Base-by-base conservation (phyloP, 2,329 filamentous ascomycete genomes). In the Bertia moriformis region DNA sequence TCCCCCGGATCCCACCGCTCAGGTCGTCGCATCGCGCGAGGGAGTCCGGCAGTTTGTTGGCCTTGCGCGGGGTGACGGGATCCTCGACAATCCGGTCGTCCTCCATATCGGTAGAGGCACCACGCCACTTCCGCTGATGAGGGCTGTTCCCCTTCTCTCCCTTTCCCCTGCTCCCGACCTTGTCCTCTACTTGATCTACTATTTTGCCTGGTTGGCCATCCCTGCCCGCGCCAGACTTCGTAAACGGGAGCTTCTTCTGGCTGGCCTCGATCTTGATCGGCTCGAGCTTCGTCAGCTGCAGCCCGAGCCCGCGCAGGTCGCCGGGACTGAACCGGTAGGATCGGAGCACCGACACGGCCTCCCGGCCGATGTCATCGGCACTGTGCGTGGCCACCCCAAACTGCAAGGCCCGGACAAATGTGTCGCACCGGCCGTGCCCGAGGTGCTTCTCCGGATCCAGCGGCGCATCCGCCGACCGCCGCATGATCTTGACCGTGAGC, bases 401-500 rank as follows among this genome's bases (percentile, higher is more conserved):
- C 2, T 77, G 56, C 5, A 81, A 58, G 48, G 86, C 93, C 57
- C 93, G 96, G 63, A 86, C 96, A 63, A 88, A 93, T 0, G 78
- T 83, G 52, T 98, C 91, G 51, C 91, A 98, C 58, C 87, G 89
- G 1, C 91, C 91, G 57, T 96, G 91, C 0, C 91, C 91, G 1
- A 98, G 67, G 58, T 95, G 87, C 52, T 98, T 98, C 0, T 81
- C 77, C 2, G 91, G 86, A 53, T 96, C 88, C 14, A 95, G 61
- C 0, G 91, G 91, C 14, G 91, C 89, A 59, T 94, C 83, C 17
- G 78, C 65, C 14, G 88, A 76, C 44, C 89, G 76, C 44, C 82
- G 74, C 87, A 98, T 95, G 43, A 98, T 81, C 54, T 95, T 96
- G 67, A 98, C 76, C 0, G 87, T 94, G 38, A 98, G 65, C 44